Percentiles rank a stretch among this genome's conserved stretches.
phyloP scores from a whole-genome alignment of 306 rosid genomes.

The Acacia melanoxylon region DNA sequence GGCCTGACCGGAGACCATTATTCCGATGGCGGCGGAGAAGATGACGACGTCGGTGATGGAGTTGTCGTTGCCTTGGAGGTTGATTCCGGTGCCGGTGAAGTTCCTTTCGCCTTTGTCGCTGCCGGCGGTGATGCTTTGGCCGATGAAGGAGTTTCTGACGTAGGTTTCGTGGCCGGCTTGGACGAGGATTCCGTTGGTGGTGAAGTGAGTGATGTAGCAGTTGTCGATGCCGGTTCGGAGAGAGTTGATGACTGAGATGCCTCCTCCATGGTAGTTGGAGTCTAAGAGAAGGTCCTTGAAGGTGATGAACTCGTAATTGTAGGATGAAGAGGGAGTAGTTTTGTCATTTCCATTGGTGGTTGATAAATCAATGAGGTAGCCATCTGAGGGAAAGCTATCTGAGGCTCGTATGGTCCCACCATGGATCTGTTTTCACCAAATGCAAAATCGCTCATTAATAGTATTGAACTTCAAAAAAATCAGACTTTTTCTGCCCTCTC shows the following conservation, averaged over 20 bases:
- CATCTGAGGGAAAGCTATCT: conserved; percentile 54
- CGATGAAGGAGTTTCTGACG: conserved; percentile 72
- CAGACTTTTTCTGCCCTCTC: no score
- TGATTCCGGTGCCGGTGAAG: conserved; percentile 82
- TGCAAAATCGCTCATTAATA: background rate
- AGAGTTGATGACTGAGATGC: conserved; percentile 65
- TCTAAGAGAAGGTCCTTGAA: conserved; percentile 69
- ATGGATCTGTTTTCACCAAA: conserved; percentile 57
- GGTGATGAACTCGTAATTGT: conserved; percentile 77
- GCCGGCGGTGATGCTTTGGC: conserved; percentile 88
- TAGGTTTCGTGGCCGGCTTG: conserved; percentile 78
- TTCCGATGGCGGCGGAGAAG: conserved; percentile 74
- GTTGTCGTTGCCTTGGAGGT: conserved; percentile 77
- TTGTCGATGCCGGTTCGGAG: conserved; percentile 74
- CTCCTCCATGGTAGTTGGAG: conserved; percentile 84
- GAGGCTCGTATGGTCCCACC: conserved; percentile 90
- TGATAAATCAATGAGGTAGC: conserved; percentile 69
- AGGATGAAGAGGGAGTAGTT: conserved; percentile 48
- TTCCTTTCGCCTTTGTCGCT: conserved; percentile 51
- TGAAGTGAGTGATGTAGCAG: conserved; percentile 85
- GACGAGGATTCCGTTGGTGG: conserved; percentile 68
- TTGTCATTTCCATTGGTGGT: conserved; percentile 15
- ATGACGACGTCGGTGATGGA: conserved; percentile 83
- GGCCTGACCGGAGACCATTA: conserved; percentile 73
- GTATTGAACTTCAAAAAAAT: no score